Evolutionary conservation across 768 basidiomycete species (phyloP).

Genomic region (Suillus weaverae): DNA sequence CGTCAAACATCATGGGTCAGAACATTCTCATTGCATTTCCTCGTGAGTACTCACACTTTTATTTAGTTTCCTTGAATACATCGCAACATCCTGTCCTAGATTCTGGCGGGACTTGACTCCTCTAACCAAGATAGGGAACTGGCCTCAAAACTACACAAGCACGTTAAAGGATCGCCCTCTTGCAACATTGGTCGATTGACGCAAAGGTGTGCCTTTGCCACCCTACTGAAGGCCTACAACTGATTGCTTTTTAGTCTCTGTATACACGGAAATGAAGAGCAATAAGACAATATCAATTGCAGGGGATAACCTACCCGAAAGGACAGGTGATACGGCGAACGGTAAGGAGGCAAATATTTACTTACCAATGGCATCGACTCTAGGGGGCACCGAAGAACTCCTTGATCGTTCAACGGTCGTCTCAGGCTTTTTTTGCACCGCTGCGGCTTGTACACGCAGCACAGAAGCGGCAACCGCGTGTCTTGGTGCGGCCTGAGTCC

Average conservation of each 20-base stretch:
- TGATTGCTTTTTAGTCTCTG: neutral
- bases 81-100: neutral
- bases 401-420: neutral
- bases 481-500: neutral
- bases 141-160: neutral
- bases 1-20: neutral
- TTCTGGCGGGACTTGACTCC: neutral
- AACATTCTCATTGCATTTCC: neutral
- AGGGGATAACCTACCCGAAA: neutral
- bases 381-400: neutral
- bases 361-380: neutral
- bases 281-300: neutral
- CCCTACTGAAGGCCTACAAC: neutral
- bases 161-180: neutral
- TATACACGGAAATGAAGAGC: neutral
- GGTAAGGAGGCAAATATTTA: neutral
- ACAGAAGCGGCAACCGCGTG: neutral
- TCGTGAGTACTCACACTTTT: neutral
- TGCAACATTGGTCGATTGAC: neutral
- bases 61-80: neutral
- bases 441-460: neutral
- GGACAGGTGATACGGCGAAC: neutral
- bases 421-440: neutral
- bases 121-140: neutral
- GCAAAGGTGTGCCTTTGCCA: no score